Percentiles rank a stretch among this genome's conserved stretches.
phyloP scores from a whole-genome alignment of 2,329 filamentous ascomycete species.

The Neoascochyta sp. region DNA sequence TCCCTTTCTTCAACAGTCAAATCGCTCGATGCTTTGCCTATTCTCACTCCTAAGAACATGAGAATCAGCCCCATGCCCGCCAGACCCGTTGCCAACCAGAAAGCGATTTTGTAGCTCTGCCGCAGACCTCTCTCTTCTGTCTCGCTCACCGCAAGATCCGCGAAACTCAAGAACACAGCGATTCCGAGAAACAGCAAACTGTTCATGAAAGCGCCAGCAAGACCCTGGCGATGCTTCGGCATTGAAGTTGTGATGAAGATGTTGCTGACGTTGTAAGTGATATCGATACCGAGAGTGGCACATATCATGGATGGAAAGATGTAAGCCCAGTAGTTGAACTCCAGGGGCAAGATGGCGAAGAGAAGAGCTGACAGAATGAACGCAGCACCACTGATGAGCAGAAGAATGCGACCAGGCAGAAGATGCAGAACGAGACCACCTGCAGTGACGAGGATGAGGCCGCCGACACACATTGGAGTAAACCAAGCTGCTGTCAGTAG shows the following conservation, averaged over 20 bases:
- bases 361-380: constrained; percentile 32
- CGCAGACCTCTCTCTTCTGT: constrained; percentile 27
- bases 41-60: constrained; percentile 37
- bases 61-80: constrained; percentile 29
- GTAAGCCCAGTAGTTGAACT: constrained; percentile 38
- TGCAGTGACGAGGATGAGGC: constrained; percentile 32
- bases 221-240: constrained; percentile 33
- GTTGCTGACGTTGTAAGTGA: constrained; percentile 39
- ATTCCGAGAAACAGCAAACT: constrained; percentile 37
- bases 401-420: constrained; percentile 31
- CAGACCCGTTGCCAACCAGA: constrained; percentile 35
- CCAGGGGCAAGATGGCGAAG: constrained; percentile 33
- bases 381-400: constrained; percentile 29
- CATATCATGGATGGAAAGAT: constrained; percentile 45
- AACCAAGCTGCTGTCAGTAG: constrained; percentile 36
- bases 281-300: constrained; percentile 37
- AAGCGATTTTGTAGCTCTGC: constrained; percentile 37
- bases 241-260: constrained; percentile 38
- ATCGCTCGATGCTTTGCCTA: constrained; percentile 37
- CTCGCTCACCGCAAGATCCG: constrained; percentile 35
- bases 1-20: constrained; percentile 32
- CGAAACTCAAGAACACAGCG: constrained; percentile 35
- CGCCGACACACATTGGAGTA: constrained; percentile 36
- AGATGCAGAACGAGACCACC: constrained; percentile 37
- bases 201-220: constrained; percentile 38